Evolutionary conservation across 2,329 filamentous ascomycete genomes (phyloP), one percentile per base, ranked within the genome.

Genomic region (Herpotrichia juniperi): DNA sequence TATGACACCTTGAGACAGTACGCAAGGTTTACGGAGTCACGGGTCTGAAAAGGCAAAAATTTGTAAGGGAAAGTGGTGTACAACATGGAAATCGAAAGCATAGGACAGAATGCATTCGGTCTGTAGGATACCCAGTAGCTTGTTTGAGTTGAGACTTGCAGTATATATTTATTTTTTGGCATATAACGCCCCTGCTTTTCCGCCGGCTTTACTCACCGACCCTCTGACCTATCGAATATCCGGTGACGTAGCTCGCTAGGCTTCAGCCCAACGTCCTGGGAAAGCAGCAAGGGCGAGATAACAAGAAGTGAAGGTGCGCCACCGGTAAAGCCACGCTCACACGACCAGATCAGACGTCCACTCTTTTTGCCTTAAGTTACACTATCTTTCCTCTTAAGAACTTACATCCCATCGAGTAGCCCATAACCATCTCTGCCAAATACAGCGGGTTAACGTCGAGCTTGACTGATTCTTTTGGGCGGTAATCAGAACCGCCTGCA

Each of bases 251-350:
- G n/a, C n/a, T n/a, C n/a, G n/a, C n/a, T n/a, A n/a, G n/a, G n/a
- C n/a, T n/a, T n/a, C n/a, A n/a, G n/a, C n/a, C n/a, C n/a, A n/a
- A n/a, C n/a, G n/a, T n/a, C n/a, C n/a, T n/a, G n/a, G 26, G 12
- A 37, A 43, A 22, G 16, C 40, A 46, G 46, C 46, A 46, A 49
- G 50, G 51, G 32, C 44, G 30, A 34, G 40, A 48, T 43, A 54
- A 50, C 46, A 48, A 28, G 51, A 42, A 44, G 22, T 11, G 10
- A 30, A 43, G 25, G 10, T 16, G 37, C 42, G 21, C 24, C 42
- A 24, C n/a, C 10, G 21, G 7, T 31, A 12, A 34, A 19, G 21
- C 28, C 42, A 32, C 26, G n/a, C 25, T 14, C 31, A 9, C 28
- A 6, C 7, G 21, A 42, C 9, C 11, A 39, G 9, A 10, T 39